Percentiles rank a stretch among this genome's conserved stretches.
Conservation (phyloP, 306 rosid species). For the Castanea mollissima region DNA sequence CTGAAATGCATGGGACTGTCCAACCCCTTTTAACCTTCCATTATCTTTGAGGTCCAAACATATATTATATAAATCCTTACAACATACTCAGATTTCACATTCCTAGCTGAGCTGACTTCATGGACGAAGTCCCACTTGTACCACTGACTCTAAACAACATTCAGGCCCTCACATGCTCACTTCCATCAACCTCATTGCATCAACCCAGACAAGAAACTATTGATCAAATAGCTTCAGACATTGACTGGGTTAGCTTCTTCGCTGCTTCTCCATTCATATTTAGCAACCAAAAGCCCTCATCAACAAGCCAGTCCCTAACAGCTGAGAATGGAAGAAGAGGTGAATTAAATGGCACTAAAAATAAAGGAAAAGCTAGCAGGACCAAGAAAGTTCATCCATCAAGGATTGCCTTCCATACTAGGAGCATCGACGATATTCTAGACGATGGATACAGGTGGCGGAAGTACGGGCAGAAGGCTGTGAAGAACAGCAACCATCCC, state of each 20-base stretch:
- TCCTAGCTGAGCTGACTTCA: neutral
- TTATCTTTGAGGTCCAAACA: neutral
- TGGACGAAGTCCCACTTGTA: conserved; percentile 35
- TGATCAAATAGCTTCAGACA: neutral
- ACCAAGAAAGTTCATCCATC: conserved; percentile 48
- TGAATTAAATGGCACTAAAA: conserved; percentile 19
- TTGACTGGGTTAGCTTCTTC: conserved; percentile 64
- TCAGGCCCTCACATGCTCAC: conserved; percentile 23
- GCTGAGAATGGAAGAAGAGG: conserved; percentile 21
- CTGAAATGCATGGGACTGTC: conserved; percentile 26
- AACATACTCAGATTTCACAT: neutral
- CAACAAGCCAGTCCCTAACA: conserved; percentile 14
- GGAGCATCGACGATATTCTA: conserved; percentile 80
- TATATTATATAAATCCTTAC: neutral
- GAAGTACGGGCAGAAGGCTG: conserved; percentile 92
- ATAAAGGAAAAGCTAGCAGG: conserved; percentile 35
- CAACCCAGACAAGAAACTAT: conserved; percentile 17
- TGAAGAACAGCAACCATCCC: conserved; percentile 71
- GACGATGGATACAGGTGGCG: conserved; percentile 96
- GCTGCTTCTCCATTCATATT: conserved; percentile 28
- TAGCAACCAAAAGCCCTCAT: conserved; percentile 14
- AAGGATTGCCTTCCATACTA: conserved; percentile 84
- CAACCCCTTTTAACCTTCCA: conserved; percentile 59
- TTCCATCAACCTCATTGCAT: neutral
- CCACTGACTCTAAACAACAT: neutral